Conservation (phyloP, 257 asterid genomes). For the Nicotiana paniculata region DNA sequence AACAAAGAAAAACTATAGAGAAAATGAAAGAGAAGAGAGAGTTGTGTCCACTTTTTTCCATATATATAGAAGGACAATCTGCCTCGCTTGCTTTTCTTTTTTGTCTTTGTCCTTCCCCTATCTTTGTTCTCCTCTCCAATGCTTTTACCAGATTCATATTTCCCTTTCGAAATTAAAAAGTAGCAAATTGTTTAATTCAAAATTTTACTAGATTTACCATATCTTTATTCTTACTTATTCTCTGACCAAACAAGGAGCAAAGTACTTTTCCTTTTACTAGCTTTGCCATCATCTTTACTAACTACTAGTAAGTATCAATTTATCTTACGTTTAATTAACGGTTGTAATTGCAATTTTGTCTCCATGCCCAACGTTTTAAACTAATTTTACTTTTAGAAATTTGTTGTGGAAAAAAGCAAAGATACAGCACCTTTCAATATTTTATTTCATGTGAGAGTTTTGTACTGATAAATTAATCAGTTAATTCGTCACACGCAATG, state of each 20-base stretch:
- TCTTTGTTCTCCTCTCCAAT: neutral
- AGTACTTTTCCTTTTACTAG: neutral
- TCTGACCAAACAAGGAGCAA: slow-evolving; percentile 3
- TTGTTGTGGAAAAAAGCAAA: neutral
- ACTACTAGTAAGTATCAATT: too few relatives aligned
- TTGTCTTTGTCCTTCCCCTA: neutral
- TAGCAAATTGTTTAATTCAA: neutral
- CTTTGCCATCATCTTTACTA: too few relatives aligned
- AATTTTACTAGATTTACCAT: neutral
- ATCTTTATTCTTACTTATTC: neutral
- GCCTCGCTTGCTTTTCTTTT: neutral
- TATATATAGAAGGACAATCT: neutral
- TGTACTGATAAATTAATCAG: neutral
- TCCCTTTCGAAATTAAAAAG: slow-evolving; percentile 4
- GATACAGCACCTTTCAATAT: neutral
- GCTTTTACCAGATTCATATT: neutral
- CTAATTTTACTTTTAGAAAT: neutral
- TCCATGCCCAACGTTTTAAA: neutral
- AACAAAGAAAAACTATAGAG: neutral
- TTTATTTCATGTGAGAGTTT: neutral
- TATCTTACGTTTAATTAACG: too few relatives aligned
- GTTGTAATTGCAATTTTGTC: neutral
- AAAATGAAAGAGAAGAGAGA: neutral
- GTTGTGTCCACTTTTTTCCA: neutral
- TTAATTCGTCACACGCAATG: neutral